Conservation (phyloP, 331 rosid species). For the Arachis monticola region DNA sequence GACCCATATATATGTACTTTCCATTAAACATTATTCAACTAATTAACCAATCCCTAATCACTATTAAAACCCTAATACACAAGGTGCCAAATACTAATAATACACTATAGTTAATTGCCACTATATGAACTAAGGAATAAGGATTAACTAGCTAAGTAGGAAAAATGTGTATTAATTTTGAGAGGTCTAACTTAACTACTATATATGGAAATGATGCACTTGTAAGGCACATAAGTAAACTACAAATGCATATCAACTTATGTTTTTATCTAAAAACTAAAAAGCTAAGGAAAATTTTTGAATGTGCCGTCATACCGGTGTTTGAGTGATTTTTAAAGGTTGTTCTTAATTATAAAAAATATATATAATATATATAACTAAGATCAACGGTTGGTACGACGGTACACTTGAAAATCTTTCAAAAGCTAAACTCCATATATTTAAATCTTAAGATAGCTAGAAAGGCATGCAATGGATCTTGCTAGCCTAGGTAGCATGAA, state of each 20-base stretch:
- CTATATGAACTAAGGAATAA: not conserved
- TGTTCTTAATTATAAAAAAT: too few species aligned
- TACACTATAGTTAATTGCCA: not conserved
- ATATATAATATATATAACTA: too few species aligned
- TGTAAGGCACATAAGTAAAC: slow-evolving; percentile 44
- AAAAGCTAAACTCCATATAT: slow-evolving; percentile 19
- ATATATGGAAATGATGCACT: slow-evolving; percentile 39
- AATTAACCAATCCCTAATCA: not conserved
- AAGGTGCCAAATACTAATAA: not conserved
- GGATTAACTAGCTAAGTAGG: not conserved
- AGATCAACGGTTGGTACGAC: too few species aligned
- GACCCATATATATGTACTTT: slow-evolving; percentile 27
- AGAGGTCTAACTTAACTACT: slow-evolving; percentile 34
- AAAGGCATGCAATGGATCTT: slow-evolving; percentile 52
- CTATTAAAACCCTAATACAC: slow-evolving; percentile 36
- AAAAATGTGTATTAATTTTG: not conserved
- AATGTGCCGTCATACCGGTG: too few species aligned
- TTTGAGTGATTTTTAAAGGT: too few species aligned
- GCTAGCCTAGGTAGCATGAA: slow-evolving; percentile 40
- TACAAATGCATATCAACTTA: slow-evolving; percentile 32
- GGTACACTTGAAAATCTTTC: too few species aligned
- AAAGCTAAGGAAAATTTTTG: too few species aligned
- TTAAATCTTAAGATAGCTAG: slow-evolving; percentile 20
- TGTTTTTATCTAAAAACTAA: slow-evolving; percentile 9
- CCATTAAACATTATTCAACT: not conserved